Conservation (phyloP, 2,329 filamentous ascomycete species). For the Ophiocordyceps unilateralis region DNA sequence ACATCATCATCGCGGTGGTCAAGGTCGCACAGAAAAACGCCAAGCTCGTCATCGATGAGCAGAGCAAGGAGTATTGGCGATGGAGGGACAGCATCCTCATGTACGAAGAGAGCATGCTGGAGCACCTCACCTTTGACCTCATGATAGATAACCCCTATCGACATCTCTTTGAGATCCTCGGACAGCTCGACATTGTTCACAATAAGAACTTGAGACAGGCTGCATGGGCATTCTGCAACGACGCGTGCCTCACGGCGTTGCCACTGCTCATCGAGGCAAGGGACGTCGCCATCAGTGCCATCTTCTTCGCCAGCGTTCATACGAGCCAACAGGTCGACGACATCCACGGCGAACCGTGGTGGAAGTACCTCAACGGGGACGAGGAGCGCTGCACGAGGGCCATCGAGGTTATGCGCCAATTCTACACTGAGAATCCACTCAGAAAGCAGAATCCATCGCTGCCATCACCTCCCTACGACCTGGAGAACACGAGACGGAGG, state of each 20-base stretch:
- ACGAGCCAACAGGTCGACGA: constrained; percentile 63
- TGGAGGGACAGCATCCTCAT: constrained; percentile 90
- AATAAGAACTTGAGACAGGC: constrained; percentile 71
- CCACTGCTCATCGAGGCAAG: constrained; percentile 66
- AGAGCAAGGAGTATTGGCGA: constrained; percentile 95
- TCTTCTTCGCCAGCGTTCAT: constrained; percentile 74
- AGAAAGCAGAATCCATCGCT: constrained; percentile 36
- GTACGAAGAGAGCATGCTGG: constrained; percentile 84
- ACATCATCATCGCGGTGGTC: constrained; percentile 83
- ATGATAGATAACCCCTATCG: constrained; percentile 80
- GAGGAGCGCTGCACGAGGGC: constrained; percentile 54
- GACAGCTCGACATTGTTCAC: constrained; percentile 54
- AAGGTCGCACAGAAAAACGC: constrained; percentile 91
- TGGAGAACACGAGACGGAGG: constrained; percentile 37
- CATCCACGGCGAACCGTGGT: constrained; percentile 65
- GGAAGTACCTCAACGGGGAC: constrained; percentile 59
- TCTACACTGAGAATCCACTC: constrained; percentile 47
- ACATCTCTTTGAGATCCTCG: constrained; percentile 65
- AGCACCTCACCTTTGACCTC: constrained; percentile 84
- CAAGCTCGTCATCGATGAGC: constrained; percentile 80
- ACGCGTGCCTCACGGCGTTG: constrained; percentile 68
- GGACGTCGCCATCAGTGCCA: constrained; percentile 67
- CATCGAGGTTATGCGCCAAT: constrained; percentile 58
- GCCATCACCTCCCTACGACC: constrained; percentile 35
- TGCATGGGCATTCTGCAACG: constrained; percentile 88